A percentile compares a stretch with the other conserved stretches of the same genome.
These are phyloP conservation scores for Scytalidium lignicola DNA, from an alignment of 2,329 filamentous ascomycete genomes.

Conservation along the genomic window DNA sequence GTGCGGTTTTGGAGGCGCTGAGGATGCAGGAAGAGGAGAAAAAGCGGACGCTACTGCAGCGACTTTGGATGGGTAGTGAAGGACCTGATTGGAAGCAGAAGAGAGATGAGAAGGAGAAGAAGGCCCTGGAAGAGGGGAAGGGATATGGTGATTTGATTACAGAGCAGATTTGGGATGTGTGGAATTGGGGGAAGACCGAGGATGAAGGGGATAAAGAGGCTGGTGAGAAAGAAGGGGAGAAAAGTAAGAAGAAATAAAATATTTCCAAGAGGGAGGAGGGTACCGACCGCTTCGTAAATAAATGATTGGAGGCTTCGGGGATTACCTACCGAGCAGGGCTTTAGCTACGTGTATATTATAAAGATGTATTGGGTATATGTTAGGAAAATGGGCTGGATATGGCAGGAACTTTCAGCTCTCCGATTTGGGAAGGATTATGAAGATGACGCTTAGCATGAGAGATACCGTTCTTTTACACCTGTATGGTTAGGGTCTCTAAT, in stretches of 20 bases:
- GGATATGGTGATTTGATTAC: slow-evolving; percentile 36
- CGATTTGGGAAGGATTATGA: too few species aligned
- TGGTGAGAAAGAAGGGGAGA: slow-evolving; percentile 17
- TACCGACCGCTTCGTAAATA: too few species aligned
- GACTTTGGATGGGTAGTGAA: slow-evolving; percentile 56
- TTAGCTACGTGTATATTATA: too few species aligned
- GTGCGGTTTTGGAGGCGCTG: slow-evolving; percentile 5
- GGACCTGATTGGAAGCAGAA: slow-evolving; percentile 30
- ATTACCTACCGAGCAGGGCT: too few species aligned
- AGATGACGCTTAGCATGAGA: too few species aligned
- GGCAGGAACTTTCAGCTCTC: too few species aligned
- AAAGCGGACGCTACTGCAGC: slow-evolving; percentile 32
- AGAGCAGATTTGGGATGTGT: slow-evolving; percentile 42
- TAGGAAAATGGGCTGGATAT: too few species aligned
- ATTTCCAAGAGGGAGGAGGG: too few species aligned
- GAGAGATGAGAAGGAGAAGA: slow-evolving; percentile 25
- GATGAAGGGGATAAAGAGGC: slow-evolving; percentile 20
- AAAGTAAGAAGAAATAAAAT: slow-evolving; percentile 6
- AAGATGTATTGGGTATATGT: too few species aligned
- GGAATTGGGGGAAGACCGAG: slow-evolving; percentile 38
- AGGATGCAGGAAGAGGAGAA: slow-evolving; percentile 8
- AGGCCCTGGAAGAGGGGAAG: slow-evolving; percentile 30
- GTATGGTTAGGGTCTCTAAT: too few species aligned
- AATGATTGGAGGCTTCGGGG: too few species aligned
- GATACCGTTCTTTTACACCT: too few species aligned